phyloP scores from a whole-genome alignment of 2,329 filamentous ascomycete genomes.

The Rosellinia necatrix region DNA sequence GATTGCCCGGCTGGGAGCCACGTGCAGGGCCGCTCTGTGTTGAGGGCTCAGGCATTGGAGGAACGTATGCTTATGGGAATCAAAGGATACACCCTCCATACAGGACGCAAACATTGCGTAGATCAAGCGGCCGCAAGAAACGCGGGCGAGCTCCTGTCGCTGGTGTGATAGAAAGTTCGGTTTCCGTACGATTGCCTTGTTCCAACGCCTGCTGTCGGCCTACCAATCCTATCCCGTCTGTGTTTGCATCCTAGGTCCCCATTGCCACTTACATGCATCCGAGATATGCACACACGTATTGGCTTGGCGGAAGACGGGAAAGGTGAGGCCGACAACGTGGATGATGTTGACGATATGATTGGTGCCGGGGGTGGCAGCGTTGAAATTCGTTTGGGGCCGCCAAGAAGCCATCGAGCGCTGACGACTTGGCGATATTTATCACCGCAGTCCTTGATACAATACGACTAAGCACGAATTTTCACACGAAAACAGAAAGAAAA shows the following conservation, averaged over 20 bases:
- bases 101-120: background rate
- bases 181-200: background rate
- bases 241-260: background rate
- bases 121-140: background rate
- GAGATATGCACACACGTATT: constrained; percentile 14
- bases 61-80: too few relatives aligned
- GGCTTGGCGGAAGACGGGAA: constrained; percentile 12
- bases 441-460: constrained; percentile 9
- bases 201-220: background rate
- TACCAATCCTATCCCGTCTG: background rate
- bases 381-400: constrained; percentile 2
- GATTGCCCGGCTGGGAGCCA: too few relatives aligned
- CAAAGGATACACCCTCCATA: background rate
- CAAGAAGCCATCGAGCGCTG: constrained; percentile 18
- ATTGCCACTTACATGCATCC: constrained; percentile 1
- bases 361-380: background rate
- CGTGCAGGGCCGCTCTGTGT: too few relatives aligned
- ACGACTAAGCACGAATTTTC: too few relatives aligned
- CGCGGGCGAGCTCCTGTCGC: too few relatives aligned
- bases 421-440: constrained; percentile 16
- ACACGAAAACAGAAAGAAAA: too few relatives aligned
- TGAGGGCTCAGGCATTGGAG: too few relatives aligned
- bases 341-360: constrained; percentile 10
- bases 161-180: background rate
- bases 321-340: constrained; percentile 21